These are phyloP conservation scores for Aspergillus awamori DNA, from an alignment of 2,329 filamentous ascomycete species.

Conservation along the genomic window DNA sequence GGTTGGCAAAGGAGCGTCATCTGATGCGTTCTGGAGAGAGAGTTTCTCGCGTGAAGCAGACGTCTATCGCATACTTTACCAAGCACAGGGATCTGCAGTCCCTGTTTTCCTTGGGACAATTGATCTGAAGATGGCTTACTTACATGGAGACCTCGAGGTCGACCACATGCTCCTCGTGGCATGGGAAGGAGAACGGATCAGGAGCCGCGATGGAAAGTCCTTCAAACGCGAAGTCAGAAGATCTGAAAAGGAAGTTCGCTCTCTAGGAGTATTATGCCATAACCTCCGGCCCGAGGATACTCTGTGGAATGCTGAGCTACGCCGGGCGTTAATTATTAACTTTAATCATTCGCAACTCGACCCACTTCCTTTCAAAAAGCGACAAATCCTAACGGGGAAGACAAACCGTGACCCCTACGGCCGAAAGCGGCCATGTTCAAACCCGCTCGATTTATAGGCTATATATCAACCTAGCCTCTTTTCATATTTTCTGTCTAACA, in stretches of 20 bases:
- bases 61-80: constrained; percentile 27
- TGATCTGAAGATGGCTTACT: constrained; percentile 16
- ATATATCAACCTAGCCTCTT: too few relatives aligned
- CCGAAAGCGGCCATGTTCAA: too few relatives aligned
- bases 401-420: too few relatives aligned
- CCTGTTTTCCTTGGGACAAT: constrained; percentile 33
- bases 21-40: constrained; percentile 21
- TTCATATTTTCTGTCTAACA: too few relatives aligned
- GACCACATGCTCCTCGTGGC: neutral
- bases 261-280: neutral
- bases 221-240: neutral
- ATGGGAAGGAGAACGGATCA: neutral
- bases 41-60: constrained; percentile 27
- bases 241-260: neutral
- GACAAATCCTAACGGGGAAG: too few relatives aligned
- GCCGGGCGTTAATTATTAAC: neutral
- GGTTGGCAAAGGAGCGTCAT: constrained; percentile 34
- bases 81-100: constrained; percentile 29
- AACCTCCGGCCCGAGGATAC: neutral
- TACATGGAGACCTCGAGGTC: neutral
- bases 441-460: too few relatives aligned
- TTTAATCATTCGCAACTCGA: too few relatives aligned
- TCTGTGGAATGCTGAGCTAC: neutral
- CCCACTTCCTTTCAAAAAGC: too few relatives aligned
- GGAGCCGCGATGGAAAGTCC: neutral